Conservation (phyloP, 2,329 filamentous ascomycete genomes). For the Aspergillus tamarii region DNA sequence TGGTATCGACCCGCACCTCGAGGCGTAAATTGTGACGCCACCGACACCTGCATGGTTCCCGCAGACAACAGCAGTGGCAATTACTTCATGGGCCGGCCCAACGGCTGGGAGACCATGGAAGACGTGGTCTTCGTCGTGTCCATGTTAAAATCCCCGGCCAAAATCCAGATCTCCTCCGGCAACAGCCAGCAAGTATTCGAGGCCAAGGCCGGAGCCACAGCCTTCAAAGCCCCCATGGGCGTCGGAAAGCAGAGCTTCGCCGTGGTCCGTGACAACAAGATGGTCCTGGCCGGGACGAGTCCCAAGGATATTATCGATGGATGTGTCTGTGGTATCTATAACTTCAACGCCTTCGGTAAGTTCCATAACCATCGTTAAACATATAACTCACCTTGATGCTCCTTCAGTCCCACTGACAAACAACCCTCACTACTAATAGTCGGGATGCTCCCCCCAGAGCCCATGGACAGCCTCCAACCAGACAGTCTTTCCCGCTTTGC, state of each 20-base stretch:
- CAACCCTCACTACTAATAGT: not conserved
- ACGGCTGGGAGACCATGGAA: constrained; percentile 54
- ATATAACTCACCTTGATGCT: not conserved
- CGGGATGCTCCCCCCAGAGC: not conserved
- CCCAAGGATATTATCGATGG: constrained; percentile 53
- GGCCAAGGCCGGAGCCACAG: constrained; percentile 51
- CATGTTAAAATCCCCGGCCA: constrained; percentile 38
- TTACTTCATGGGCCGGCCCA: constrained; percentile 56
- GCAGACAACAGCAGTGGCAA: constrained; percentile 52
- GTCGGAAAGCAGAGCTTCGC: constrained; percentile 53
- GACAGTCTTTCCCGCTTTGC: not conserved
- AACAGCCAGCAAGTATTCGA: constrained; percentile 47
- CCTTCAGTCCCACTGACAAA: not conserved
- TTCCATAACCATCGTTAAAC: not conserved
- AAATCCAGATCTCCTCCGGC: constrained; percentile 52
- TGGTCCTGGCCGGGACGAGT: constrained; percentile 52
- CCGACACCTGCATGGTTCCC: constrained; percentile 51
- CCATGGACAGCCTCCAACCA: not conserved
- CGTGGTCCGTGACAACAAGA: constrained; percentile 46
- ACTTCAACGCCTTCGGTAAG: constrained; percentile 54
- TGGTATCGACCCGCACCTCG: constrained; percentile 59
- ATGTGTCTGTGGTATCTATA: constrained; percentile 57
- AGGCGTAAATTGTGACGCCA: constrained; percentile 53
- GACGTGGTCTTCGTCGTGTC: constrained; percentile 56
- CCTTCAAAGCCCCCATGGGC: constrained; percentile 52